A percentile compares a stretch with the other conserved stretches of the same genome.
phyloP scores from a whole-genome alignment of 2,329 filamentous ascomycete species.

The Aspergillus novoparasiticus region DNA sequence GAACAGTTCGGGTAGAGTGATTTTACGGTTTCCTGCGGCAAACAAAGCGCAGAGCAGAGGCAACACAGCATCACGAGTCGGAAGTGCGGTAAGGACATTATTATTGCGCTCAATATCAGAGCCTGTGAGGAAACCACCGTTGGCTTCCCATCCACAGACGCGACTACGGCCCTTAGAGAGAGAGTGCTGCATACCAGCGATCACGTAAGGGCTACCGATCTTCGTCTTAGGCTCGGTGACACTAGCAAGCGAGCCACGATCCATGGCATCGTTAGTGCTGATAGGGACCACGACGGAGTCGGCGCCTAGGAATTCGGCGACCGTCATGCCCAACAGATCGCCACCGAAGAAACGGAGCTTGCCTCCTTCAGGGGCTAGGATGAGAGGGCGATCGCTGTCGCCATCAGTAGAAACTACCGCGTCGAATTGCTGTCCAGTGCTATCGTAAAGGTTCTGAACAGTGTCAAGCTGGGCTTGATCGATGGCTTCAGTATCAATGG shows the following conservation, averaged over 20 bases:
- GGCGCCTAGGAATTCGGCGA: conserved; percentile 32
- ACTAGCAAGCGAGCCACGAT: conserved; percentile 29
- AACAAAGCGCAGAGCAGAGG: conserved; percentile 35
- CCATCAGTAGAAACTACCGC: conserved; percentile 37
- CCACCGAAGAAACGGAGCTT: conserved; percentile 37
- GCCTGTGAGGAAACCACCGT: conserved; percentile 37
- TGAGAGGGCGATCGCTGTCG: conserved; percentile 37
- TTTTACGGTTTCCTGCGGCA: conserved; percentile 27
- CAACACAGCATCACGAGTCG: conserved; percentile 35
- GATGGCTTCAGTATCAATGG: conserved; percentile 39
- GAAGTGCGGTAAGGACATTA: conserved; percentile 31
- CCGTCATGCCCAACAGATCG: conserved; percentile 36
- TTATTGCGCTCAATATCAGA: conserved; percentile 32
- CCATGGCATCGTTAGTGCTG: conserved; percentile 38
- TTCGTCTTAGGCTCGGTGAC: conserved; percentile 35
- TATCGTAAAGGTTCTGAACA: conserved; percentile 27
- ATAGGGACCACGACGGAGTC: conserved; percentile 37
- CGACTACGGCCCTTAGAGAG: conserved; percentile 27
- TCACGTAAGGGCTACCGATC: conserved; percentile 39
- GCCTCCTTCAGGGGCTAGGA: conserved; percentile 30
- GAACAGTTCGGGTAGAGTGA: conserved; percentile 32
- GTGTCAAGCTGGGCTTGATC: conserved; percentile 35
- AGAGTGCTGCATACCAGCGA: conserved; percentile 37
- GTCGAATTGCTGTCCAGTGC: conserved; percentile 29
- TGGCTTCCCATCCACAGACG: conserved; percentile 39